Percentiles rank a stretch among this genome's conserved stretches.
Conservation (phyloP, 2,329 filamentous ascomycete species). For the Xylaria sp. region DNA sequence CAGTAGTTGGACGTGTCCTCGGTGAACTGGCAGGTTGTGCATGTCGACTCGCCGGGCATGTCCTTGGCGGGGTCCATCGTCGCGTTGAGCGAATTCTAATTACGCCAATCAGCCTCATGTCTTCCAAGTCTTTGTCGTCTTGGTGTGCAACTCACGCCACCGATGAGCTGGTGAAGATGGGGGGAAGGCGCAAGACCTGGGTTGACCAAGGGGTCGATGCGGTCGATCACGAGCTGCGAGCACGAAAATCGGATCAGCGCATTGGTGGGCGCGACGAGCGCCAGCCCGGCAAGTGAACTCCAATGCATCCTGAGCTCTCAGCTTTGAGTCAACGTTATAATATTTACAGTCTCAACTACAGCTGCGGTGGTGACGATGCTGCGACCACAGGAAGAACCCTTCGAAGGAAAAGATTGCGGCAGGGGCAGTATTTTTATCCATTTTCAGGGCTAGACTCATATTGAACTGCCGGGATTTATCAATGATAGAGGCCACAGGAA, state of each 20-base stretch:
- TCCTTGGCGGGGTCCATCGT: slow-evolving; percentile 35
- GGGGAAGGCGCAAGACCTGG: slow-evolving; percentile 33
- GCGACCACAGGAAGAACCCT: neutral
- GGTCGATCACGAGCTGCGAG: slow-evolving; percentile 35
- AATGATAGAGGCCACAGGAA: slow-evolving; percentile 1
- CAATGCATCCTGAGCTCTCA: slow-evolving; percentile 25
- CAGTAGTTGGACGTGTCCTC: slow-evolving; percentile 35
- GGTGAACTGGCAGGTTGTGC: slow-evolving; percentile 34
- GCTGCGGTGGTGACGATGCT: slow-evolving; percentile 2
- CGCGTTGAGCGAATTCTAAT: slow-evolving; percentile 35
- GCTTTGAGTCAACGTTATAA: slow-evolving; percentile 1
- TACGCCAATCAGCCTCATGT: slow-evolving; percentile 2
- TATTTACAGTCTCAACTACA: neutral
- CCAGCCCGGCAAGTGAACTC: slow-evolving; percentile 25
- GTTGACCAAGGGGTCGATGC: slow-evolving; percentile 36
- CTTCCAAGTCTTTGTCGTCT: neutral
- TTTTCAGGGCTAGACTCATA: neutral
- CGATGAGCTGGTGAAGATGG: slow-evolving; percentile 38
- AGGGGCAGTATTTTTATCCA: slow-evolving; percentile 14
- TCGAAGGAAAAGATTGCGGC: slow-evolving; percentile 1
- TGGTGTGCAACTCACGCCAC: slow-evolving; percentile 27
- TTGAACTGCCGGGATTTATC: neutral
- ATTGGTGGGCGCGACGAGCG: slow-evolving; percentile 26
- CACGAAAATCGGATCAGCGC: slow-evolving; percentile 36
- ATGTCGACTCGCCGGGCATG: slow-evolving; percentile 32